phyloP scores from a whole-genome alignment of 805 yeast species.

The Suhomyces sp. region DNA sequence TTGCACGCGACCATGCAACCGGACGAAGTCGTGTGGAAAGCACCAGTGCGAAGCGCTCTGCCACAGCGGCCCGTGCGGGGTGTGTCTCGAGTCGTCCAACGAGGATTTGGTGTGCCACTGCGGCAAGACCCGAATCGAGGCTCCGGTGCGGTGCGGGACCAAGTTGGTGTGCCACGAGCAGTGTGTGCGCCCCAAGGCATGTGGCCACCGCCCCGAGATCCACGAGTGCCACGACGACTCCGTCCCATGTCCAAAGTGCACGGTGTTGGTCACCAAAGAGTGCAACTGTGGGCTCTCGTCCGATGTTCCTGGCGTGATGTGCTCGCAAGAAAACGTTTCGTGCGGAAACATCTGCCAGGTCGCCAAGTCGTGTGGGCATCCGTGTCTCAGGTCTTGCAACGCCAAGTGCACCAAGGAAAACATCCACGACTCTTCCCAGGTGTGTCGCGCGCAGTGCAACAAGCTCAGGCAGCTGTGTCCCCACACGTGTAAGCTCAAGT shows the following conservation, averaged over 20 bases:
- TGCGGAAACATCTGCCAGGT: conserved; percentile 47
- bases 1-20: conserved; percentile 65
- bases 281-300: conserved; percentile 61
- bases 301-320: conserved; percentile 57
- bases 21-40: conserved; percentile 54
- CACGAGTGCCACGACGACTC: conserved; percentile 76
- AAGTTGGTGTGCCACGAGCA: conserved; percentile 59
- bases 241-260: conserved; percentile 72
- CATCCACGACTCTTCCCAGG: conserved; percentile 44
- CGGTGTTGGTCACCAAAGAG: conserved; percentile 48
- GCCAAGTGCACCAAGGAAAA: conserved; percentile 58
- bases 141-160: conserved; percentile 86
- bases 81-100: conserved; percentile 76
- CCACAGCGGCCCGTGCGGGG: conserved; percentile 76
- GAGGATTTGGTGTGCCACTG: conserved; percentile 79
- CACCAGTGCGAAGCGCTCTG: conserved; percentile 71
- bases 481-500: conserved; percentile 59
- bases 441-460: conserved; percentile 61
- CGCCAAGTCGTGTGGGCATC: conserved; percentile 39
- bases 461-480: conserved; percentile 55
- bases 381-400: conserved; percentile 57
- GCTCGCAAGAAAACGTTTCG: conserved; percentile 66
- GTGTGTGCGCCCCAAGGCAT: conserved; percentile 54
- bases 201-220: conserved; percentile 70
- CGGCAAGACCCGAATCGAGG: conserved; percentile 71